A percentile compares a stretch with the other conserved stretches of the same genome.
Evolutionary conservation across 495 filamentous ascomycete genomes (phyloP).

Genomic region (Penicillium pulvis): DNA sequence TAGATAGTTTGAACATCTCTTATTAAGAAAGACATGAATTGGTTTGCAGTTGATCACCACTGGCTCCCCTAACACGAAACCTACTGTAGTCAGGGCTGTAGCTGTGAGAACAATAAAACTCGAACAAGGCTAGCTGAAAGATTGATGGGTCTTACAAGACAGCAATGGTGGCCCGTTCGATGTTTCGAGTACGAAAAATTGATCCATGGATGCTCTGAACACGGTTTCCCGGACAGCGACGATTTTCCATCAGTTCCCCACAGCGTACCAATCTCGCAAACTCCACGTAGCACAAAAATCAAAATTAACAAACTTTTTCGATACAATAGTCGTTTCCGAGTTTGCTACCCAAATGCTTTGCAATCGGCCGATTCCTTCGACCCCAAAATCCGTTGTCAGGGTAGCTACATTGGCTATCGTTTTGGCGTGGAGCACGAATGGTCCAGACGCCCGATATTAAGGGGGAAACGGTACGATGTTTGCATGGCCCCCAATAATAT

Average conservation of each 20-base stretch:
- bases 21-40: too few species aligned
- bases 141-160: not conserved
- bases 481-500: conserved; percentile 1
- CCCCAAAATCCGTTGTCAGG: conserved; percentile 10
- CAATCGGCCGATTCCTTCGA: not conserved
- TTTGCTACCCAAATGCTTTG: not conserved
- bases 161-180: not conserved
- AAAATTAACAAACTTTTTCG: conserved; percentile 1
- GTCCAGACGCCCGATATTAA: not conserved
- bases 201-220: too few species aligned
- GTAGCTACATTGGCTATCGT: conserved; percentile 11
- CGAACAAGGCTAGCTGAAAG: not conserved
- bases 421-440: not conserved
- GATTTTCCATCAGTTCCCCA: not conserved
- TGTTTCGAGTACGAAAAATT: too few species aligned
- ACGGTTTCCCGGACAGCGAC: not conserved
- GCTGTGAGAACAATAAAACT: not conserved
- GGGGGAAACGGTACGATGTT: not conserved
- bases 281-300: not conserved
- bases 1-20: too few species aligned
- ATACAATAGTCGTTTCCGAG: conserved; percentile 6
- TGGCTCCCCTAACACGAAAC: too few species aligned
- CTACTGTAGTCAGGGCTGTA: too few species aligned
- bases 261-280: not conserved
- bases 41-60: too few species aligned